Evolutionary conservation across 2,329 filamentous ascomycete species (phyloP).

Genomic region (Colletotrichum sp.): DNA sequence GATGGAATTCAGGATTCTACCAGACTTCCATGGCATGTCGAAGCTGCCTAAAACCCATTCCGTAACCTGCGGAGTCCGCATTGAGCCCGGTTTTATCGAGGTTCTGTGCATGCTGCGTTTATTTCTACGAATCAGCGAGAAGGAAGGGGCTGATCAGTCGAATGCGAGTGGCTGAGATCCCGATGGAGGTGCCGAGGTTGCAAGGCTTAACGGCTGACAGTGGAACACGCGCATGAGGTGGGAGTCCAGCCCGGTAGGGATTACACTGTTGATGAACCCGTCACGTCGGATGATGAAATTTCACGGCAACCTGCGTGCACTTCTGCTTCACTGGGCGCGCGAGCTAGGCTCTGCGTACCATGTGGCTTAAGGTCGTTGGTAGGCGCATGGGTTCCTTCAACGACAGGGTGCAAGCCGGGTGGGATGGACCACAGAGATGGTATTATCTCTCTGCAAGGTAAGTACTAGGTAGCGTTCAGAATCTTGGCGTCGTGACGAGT

Average conservation of each 20-base stretch:
- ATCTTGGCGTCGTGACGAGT: not conserved
- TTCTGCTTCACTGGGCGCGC: not conserved
- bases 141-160: not conserved
- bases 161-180: not conserved
- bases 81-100: not conserved
- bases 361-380: not conserved
- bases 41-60: not conserved
- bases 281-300: not conserved
- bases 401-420: not conserved
- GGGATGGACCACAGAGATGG: not conserved
- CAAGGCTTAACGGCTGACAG: not conserved
- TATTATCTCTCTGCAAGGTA: not conserved
- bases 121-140: not conserved
- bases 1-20: not conserved
- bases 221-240: not conserved
- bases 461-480: not conserved
- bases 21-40: not conserved
- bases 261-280: not conserved
- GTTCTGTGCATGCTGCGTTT: not conserved
- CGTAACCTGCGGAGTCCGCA: not conserved
- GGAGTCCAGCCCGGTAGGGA: not conserved
- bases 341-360: not conserved
- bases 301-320: not conserved
- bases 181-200: not conserved
- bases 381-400: not conserved